Evolutionary conservation across 805 yeast species (phyloP), one percentile per base, ranked within the genome.

Genomic region (Geotrichum ghanense): DNA sequence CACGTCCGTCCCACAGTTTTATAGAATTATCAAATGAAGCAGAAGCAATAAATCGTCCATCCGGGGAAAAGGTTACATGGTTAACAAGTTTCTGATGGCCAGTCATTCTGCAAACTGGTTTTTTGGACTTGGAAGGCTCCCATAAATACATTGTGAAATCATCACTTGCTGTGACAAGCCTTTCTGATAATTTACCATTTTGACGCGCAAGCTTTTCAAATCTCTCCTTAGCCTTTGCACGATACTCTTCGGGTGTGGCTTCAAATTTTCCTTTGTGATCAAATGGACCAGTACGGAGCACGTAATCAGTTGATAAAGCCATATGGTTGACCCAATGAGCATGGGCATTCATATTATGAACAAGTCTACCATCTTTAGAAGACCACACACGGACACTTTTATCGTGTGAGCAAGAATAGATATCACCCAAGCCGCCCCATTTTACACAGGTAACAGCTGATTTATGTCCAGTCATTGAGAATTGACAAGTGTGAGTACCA

Each of bases 291-390:
- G 82, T 75, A 55, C 97, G 70, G 46, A 92, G 67, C 0, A 80
- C 95, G 60, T 81, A 82, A 58, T 92, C 98, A 0, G 97, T 90
- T 1, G 95, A 84, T 40, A 92, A 68, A 0, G 96, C 83, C 49
- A 92, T 70, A 65, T 90, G 97, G 62, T 92, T 92, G 43, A 92
- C 92, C 98, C 98, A 92, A 66, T 92, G 98, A 1, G 95, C 97
- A 62, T 92, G 98, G 41, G 92, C 75, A 61, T 80, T 81, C 53
- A 92, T 68, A 2, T 87, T 79, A 60, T 84, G 86, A 26, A 83
- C 71, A 54, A 94, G 77, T 54, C 75, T 76, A 24, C 97, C 97
- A 43, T 75, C 76, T 39, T 72, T 68, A 3, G 85, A 78, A 58
- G 85, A 90, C 98, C 98, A 92, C 1, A 84, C 85, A 63, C 81